Evolutionary conservation across 2,329 filamentous ascomycete species (phyloP).

Genomic region (Periconia digitata): DNA sequence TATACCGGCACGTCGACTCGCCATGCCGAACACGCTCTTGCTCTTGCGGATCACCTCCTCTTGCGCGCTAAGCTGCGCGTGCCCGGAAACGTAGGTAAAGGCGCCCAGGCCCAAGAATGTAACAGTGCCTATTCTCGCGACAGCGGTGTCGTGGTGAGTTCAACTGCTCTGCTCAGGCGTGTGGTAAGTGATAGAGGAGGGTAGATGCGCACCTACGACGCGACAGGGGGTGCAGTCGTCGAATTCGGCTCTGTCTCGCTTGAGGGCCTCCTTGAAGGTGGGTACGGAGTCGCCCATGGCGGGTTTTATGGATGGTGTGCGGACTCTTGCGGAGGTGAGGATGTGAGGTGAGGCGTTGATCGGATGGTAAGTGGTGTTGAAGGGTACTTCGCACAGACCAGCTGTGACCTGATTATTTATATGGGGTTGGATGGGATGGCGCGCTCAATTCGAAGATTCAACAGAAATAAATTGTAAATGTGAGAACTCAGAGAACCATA

Average conservation of each 20-base stretch:
- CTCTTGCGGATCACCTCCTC: slow-evolving; percentile 45
- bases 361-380: no score
- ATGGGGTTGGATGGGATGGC: background rate
- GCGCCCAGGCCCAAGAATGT: slow-evolving; percentile 51
- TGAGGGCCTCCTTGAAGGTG: slow-evolving; percentile 32
- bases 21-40: slow-evolving; percentile 46
- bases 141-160: no score
- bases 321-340: background rate
- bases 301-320: no score
- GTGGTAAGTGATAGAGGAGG: background rate
- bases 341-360: no score
- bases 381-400: no score
- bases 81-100: slow-evolving; percentile 51
- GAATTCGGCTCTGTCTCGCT: slow-evolving; percentile 36
- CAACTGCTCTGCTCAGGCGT: no score
- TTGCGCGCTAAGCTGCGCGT: slow-evolving; percentile 46
- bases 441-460: no score
- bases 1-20: slow-evolving; percentile 43
- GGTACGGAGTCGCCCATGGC: slow-evolving; percentile 17
- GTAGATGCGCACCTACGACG: slow-evolving; percentile 60
- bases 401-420: background rate
- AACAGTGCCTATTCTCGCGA: slow-evolving; percentile 45
- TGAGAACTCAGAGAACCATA: no score
- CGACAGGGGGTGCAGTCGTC: slow-evolving; percentile 72
- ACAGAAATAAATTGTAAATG: no score